Base-by-base conservation (phyloP, 495 filamentous ascomycete species). In the Platismatia glauca region DNA sequence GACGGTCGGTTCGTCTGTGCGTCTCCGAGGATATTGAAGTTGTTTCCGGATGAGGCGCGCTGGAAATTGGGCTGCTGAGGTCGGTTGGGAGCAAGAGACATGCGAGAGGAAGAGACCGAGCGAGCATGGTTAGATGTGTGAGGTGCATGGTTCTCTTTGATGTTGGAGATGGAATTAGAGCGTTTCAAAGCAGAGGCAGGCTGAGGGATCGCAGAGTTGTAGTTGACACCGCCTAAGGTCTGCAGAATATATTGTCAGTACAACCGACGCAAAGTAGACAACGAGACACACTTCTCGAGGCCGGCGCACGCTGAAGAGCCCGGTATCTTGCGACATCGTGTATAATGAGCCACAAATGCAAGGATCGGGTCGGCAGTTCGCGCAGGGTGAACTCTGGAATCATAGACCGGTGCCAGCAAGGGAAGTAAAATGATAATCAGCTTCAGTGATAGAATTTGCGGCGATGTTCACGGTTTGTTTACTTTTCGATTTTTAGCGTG, bases 111-210 rank as follows among this genome's bases (percentile, higher is more conserved):
- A 62, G 90, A 91, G 66, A 86, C 78, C 53, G 89, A 89, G 66
- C 91, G 89, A 60, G 77, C 83, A 75, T 95, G 85, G 72, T 86
- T 84, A 44, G 83, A 78, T 59, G 78, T 83, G 73, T 92, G 84
- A 72, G 85, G 84, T 41, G 82, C 78, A 41, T 81, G 80, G 46
- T 81, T 76, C 69, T 85, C 85, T 70, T 85, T 82, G 66, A 81
- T 76, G 65, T 81, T 83, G 59, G 85, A 84, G 55, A 86, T 86
- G n/a, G 90, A 92, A 68, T 84, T 95, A 11, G 90, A 89, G 71
- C 94, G 89, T 75, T 97, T 97, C 78, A 97, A 81, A 31, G 94
- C 89, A n/a, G 94, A 97, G n/a, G 87, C 78, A 7, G 91, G 91
- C 73, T 91, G 89, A 7, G 92, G 91, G 60, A 96, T 88, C n/a